Evolutionary conservation across 1,284 basidiomycete genomes (phyloP).

Genomic region (Rhizopogon hawkerae): DNA sequence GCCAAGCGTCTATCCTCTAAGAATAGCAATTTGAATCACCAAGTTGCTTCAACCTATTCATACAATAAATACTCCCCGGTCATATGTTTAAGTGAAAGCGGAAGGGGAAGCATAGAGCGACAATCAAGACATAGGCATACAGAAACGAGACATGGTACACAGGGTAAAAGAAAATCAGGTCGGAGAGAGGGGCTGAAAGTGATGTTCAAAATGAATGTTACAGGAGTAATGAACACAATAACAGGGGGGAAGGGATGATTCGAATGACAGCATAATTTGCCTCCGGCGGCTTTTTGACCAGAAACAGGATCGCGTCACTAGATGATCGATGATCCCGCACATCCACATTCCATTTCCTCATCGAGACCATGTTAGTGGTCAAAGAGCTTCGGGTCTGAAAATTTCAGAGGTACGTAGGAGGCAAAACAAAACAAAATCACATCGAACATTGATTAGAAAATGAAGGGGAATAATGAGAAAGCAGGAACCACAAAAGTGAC

Average conservation of each 20-base stretch:
- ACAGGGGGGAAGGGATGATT: conserved; percentile 2
- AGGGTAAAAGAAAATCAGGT: not conserved
- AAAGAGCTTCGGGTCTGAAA: conserved; percentile 27
- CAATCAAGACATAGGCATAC: not conserved
- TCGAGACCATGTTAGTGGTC: conserved; percentile 37
- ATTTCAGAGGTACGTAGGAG: conserved; percentile 16
- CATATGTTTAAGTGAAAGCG: conserved; percentile 3
- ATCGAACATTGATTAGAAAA: conserved; percentile 13
- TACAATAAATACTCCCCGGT: conserved; percentile 8
- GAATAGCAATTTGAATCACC: not conserved
- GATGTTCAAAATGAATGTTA: not conserved
- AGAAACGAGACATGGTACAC: not conserved
- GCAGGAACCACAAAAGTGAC: conserved; percentile 6
- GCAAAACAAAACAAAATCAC: conserved; percentile 15
- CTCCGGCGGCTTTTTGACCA: conserved; percentile 34
- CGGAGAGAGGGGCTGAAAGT: not conserved
- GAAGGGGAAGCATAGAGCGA: conserved; percentile 1
- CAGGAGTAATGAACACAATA: too few species aligned
- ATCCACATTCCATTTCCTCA: conserved; percentile 2
- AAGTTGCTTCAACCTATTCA: not conserved
- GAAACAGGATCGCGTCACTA: conserved; percentile 31
- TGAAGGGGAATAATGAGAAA: conserved; percentile 13
- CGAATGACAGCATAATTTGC: conserved; percentile 16
- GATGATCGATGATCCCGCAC: conserved; percentile 1
- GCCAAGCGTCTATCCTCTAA: too few species aligned